A percentile compares a stretch with the other conserved stretches of the same genome.
Evolutionary conservation across 768 basidiomycete species (phyloP).

Genomic region (Candolleomyces eurysporus): DNA sequence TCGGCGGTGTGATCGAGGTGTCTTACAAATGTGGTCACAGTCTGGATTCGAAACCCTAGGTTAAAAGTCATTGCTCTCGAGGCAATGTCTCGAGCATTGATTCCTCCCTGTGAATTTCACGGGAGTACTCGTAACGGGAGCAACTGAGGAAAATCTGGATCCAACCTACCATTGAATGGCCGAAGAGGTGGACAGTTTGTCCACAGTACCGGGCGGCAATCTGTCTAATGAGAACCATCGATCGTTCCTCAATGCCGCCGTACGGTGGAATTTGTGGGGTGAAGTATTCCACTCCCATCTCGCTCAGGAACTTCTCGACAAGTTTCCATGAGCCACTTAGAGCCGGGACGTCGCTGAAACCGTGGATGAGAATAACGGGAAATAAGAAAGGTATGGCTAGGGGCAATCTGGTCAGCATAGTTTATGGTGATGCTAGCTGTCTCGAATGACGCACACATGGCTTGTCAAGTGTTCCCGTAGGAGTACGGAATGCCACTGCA

Average conservation of each 20-base stretch:
- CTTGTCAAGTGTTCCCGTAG: too few relatives aligned
- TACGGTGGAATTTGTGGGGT: not conserved
- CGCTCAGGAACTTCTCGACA: slow-evolving; percentile 6
- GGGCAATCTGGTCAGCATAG: too few relatives aligned
- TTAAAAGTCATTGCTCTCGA: not conserved
- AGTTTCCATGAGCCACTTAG: slow-evolving; percentile 1
- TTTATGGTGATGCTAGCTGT: too few relatives aligned
- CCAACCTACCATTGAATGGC: slow-evolving; percentile 11
- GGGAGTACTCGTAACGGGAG: not conserved
- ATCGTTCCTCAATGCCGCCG: slow-evolving; percentile 9
- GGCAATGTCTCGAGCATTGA: slow-evolving; percentile 8
- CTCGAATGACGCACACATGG: too few relatives aligned
- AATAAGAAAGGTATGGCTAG: slow-evolving; percentile 23
- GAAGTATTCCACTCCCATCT: slow-evolving; percentile 6
- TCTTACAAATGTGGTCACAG: slow-evolving; percentile 12
- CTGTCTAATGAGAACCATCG: not conserved
- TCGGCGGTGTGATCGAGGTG: too few relatives aligned
- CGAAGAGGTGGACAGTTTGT: slow-evolving; percentile 8
- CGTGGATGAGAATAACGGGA: slow-evolving; percentile 10
- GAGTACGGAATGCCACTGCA: too few relatives aligned
- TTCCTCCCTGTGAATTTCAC: slow-evolving; percentile 4
- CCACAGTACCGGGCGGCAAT: slow-evolving; percentile 3
- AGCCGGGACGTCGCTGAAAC: slow-evolving; percentile 7
- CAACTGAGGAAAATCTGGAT: not conserved
- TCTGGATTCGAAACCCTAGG: slow-evolving; percentile 6